These are phyloP conservation scores for Naganishia liquefaciens DNA, from an alignment of 1,284 basidiomycete genomes.

Conservation along the genomic window DNA sequence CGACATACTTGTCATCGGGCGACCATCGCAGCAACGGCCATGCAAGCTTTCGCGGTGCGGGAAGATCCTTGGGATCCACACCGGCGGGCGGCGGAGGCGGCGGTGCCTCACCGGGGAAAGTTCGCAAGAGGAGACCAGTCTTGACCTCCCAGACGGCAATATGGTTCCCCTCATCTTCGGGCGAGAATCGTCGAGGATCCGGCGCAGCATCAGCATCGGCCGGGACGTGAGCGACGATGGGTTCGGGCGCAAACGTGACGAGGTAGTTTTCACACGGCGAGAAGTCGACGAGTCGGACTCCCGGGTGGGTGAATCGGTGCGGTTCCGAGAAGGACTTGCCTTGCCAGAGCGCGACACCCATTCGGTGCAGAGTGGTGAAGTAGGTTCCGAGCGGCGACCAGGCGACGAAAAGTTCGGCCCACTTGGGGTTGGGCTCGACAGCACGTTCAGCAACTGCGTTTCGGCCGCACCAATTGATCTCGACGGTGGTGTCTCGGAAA, in stretches of 20 bases:
- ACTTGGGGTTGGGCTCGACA: constrained; percentile 59
- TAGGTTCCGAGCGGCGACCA: constrained; percentile 98
- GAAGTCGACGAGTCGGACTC: constrained; percentile 95
- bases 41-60: constrained; percentile 49
- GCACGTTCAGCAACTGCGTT: constrained; percentile 82
- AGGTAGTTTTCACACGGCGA: constrained; percentile 96
- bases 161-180: constrained; percentile 94
- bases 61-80: constrained; percentile 55
- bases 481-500: constrained; percentile 87
- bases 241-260: constrained; percentile 96
- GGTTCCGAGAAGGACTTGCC: constrained; percentile 80
- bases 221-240: constrained; percentile 66
- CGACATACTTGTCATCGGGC: constrained; percentile 93
- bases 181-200: constrained; percentile 56
- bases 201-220: constrained; percentile 43
- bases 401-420: constrained; percentile 96
- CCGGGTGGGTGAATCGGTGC: constrained; percentile 85
- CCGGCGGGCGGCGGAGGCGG: constrained; percentile 34
- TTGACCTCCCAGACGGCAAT: constrained; percentile 98
- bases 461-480: constrained; percentile 91
- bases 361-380: constrained; percentile 89
- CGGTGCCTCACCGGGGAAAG: constrained; percentile 68
- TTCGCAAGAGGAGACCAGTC: constrained; percentile 86
- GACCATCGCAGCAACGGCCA: constrained; percentile 99
- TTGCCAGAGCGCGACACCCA: constrained; percentile 95